Base-by-base conservation (phyloP, 1,139 yeast species). In the Debaryomyces subglobosus region DNA sequence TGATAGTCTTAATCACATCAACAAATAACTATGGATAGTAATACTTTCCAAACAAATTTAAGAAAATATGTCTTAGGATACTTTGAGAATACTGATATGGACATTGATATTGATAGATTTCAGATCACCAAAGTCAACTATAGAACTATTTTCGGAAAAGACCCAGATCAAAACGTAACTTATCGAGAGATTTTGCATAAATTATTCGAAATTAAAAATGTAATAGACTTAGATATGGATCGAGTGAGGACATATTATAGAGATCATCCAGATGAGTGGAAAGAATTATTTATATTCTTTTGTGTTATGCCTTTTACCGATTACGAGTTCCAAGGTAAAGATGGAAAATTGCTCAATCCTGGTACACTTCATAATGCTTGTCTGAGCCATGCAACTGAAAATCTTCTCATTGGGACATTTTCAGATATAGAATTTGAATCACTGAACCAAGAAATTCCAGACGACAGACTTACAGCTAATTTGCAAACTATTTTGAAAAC, bases 331-430 rank as follows among this genome's bases (percentile, higher is more conserved):
- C 30, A 21, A 24, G 39, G 36, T 24, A 13, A 29, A 21, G 36
- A 13, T 42, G 44, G 34, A 23, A 25, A 25, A 15, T 15, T 42
- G 36, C 12, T 42, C 13, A 38, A 42, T 20, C 39, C 44, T 13
- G n/a, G 18, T 24, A 34, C 35, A 24, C 38, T 42, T 42, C 24
- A 42, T 24, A 7, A 12, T 8, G 12, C n/a, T 25, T 8, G 24
- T 42, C 7, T 32, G 6, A 34, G 44, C 16, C n/a, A 23, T 34
- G 21, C 33, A n/a, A 24, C 39, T 2, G 18, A 34, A 8, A 33
- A 42, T 18, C 3, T 23, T 33, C 44, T 41, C 2, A 32, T 33
- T 7, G 44, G 24, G 13, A 41, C 44, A 1, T 41, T 41, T 25
- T 41, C 44, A 3, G 24, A 41, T n/a, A 23, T 41, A 4, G 21